phyloP scores from a whole-genome alignment of 805 yeast species.

The Candida incommunis region DNA sequence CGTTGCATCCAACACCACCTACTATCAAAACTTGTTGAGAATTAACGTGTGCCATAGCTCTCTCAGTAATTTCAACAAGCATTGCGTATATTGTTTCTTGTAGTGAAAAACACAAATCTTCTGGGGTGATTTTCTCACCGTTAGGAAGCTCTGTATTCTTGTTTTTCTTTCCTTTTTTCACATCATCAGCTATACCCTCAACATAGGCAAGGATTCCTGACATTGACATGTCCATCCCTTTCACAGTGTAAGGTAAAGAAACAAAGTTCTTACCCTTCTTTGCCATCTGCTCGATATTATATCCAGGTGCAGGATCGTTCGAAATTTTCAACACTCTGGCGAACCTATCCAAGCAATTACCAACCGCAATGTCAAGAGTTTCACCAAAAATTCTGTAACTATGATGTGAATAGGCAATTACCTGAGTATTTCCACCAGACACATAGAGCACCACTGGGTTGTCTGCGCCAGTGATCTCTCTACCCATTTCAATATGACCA shows the following conservation, averaged over 20 bases:
- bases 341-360: constrained; percentile 91
- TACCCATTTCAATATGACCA: constrained; percentile 98
- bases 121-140: constrained; percentile 48
- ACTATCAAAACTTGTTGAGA: constrained; percentile 83
- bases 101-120: constrained; percentile 81
- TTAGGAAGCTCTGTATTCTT: constrained; percentile 13
- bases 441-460: constrained; percentile 96
- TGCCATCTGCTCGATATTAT: constrained; percentile 91
- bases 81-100: constrained; percentile 90
- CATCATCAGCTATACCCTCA: constrained; percentile 64
- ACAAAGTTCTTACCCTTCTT: constrained; percentile 43
- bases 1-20: constrained; percentile 98
- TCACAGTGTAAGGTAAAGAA: constrained; percentile 86
- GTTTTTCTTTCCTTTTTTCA: constrained; percentile 33
- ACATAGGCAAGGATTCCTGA: constrained; percentile 84
- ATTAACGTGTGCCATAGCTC: constrained; percentile 97
- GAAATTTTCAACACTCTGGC: constrained; percentile 83
- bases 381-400: constrained; percentile 98
- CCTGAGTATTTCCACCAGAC: constrained; percentile 97
- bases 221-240: constrained; percentile 97
- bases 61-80: constrained; percentile 94
- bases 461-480: constrained; percentile 95
- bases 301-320: constrained; percentile 94
- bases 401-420: constrained; percentile 89
- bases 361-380: constrained; percentile 93